Conservation (phyloP, 2,329 filamentous ascomycete genomes). For the Aspergillus sp. region DNA sequence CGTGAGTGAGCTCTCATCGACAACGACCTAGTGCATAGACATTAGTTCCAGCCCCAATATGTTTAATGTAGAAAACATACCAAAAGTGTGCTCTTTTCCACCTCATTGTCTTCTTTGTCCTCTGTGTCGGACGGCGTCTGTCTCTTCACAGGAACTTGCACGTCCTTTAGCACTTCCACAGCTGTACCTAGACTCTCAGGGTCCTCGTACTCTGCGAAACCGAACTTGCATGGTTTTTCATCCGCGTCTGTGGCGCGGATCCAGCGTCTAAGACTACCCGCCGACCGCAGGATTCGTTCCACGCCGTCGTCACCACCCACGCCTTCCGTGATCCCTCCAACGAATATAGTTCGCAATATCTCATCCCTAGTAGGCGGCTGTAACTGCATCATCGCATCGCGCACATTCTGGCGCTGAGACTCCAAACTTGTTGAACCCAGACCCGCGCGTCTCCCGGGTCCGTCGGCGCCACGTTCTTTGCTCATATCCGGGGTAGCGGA, state of each 20-base stretch:
- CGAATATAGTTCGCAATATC: conserved; percentile 84
- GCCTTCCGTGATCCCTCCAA: conserved; percentile 81
- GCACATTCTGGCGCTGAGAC: conserved; percentile 63
- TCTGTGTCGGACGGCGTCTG: conserved; percentile 53
- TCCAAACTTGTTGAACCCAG: conserved; percentile 64
- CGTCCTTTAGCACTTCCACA: conserved; percentile 77
- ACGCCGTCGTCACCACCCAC: conserved; percentile 74
- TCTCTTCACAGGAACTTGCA: conserved; percentile 78
- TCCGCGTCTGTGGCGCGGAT: conserved; percentile 75
- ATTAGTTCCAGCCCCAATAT: not conserved
- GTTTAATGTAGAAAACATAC: conserved; percentile 43
- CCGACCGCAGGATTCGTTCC: conserved; percentile 73
- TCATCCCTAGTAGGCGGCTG: conserved; percentile 86
- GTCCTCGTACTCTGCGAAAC: conserved; percentile 94
- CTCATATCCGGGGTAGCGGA: conserved; percentile 48
- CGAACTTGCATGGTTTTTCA: conserved; percentile 81
- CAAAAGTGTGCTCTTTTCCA: conserved; percentile 70
- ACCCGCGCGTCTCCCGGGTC: conserved; percentile 54
- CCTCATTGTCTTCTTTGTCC: conserved; percentile 44
- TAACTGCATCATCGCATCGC: conserved; percentile 69
- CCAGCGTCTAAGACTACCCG: conserved; percentile 81
- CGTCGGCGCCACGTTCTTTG: conserved; percentile 46
- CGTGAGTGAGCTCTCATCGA: conserved; percentile 79
- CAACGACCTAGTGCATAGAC: conserved; percentile 52
- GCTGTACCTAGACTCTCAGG: conserved; percentile 82